These are phyloP conservation scores for Rhizopus arrhizus DNA, from an alignment of 371 early-diverging fungal species.

Conservation along the genomic window DNA sequence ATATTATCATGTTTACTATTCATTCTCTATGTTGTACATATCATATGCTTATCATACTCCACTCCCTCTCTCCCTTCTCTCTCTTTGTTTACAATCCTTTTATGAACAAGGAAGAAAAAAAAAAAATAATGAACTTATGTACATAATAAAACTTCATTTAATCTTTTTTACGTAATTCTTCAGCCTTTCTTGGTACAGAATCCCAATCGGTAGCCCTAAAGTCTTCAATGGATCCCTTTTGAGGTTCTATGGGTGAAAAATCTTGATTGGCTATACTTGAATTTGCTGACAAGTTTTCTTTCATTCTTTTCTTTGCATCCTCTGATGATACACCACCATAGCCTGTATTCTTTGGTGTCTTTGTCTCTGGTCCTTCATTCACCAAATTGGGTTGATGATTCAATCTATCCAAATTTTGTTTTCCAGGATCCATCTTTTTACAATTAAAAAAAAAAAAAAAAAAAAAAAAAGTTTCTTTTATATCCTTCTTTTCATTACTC, in stretches of 20 bases:
- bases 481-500: background rate
- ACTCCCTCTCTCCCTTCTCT: background rate
- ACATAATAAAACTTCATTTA: conserved; percentile 2
- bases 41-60: background rate
- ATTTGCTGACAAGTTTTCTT: background rate
- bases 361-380: background rate
- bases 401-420: background rate
- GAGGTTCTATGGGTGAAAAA: background rate
- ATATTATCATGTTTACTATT: background rate
- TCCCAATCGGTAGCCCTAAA: background rate
- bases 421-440: background rate
- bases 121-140: background rate
- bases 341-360: background rate
- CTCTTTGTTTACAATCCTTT: background rate
- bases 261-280: background rate
- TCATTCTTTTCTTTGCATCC: background rate
- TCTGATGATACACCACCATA: background rate
- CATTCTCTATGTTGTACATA: background rate
- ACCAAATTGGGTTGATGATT: background rate
- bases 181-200: background rate
- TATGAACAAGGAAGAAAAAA: background rate
- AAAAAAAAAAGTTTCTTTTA: too few relatives aligned
- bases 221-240: background rate
- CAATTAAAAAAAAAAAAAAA: too few relatives aligned
- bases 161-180: background rate